A percentile compares a stretch with the other conserved stretches of the same genome.
These are phyloP conservation scores for Cetradonia linearis DNA, from an alignment of 495 filamentous ascomycete genomes.

Conservation along the genomic window DNA sequence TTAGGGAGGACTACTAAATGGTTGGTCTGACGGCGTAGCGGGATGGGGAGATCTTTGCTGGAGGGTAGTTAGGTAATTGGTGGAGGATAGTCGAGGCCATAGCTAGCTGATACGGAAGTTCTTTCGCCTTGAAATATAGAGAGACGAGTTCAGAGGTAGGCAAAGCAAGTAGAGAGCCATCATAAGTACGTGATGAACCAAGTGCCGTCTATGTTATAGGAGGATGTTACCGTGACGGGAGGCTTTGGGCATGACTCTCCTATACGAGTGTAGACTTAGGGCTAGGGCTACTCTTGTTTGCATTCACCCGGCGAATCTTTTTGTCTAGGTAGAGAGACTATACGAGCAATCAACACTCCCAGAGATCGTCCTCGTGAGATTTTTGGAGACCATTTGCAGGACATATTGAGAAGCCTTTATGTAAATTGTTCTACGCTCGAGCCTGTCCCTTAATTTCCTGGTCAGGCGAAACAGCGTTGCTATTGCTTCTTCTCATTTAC, in stretches of 20 bases:
- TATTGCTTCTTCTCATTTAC: too few species aligned
- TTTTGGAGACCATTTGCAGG: too few species aligned
- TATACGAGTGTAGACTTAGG: neutral
- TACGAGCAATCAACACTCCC: too few species aligned
- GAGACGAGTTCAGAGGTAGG: neutral
- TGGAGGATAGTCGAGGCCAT: slow-evolving; percentile 7
- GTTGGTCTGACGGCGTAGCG: neutral
- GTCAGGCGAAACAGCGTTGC: too few species aligned
- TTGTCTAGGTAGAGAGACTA: too few species aligned
- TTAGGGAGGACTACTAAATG: neutral
- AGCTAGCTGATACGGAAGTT: neutral
- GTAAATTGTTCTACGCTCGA: too few species aligned
- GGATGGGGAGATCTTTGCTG: slow-evolving; percentile 3
- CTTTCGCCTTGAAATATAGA: neutral
- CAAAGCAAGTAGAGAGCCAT: slow-evolving; percentile 1
- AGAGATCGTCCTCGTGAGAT: too few species aligned
- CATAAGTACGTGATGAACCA: neutral
- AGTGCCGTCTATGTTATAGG: neutral
- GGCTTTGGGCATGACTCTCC: neutral
- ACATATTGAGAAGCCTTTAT: too few species aligned
- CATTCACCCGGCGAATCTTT: neutral
- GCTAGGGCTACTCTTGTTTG: neutral
- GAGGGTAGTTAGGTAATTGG: neutral
- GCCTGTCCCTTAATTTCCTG: too few species aligned
- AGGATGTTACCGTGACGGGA: slow-evolving; percentile 4